phyloP scores from a whole-genome alignment of 345 rosid species.

The Pistacia atlantica region DNA sequence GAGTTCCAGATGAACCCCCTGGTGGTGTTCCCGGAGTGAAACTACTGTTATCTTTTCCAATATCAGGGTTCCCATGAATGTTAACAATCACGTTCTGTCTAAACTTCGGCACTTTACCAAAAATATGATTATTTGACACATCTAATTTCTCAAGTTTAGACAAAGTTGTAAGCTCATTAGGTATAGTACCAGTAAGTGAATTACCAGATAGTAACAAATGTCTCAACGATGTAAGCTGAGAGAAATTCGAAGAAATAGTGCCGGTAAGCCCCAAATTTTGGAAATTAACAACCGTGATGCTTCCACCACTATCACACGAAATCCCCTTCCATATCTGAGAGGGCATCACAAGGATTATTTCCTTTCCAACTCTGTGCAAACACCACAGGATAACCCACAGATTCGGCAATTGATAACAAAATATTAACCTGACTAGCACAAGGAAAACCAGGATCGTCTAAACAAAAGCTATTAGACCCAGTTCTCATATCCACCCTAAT shows the following conservation, averaged over 20 bases:
- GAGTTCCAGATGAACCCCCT: slow-evolving; percentile 2
- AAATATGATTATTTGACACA: slow-evolving; percentile 52
- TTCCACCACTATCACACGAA: slow-evolving; percentile 34
- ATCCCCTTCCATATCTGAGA: slow-evolving; percentile 54
- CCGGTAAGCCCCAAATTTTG: slow-evolving; percentile 58
- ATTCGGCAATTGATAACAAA: slow-evolving; percentile 47
- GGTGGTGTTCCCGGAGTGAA: neutral
- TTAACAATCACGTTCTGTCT: slow-evolving; percentile 29
- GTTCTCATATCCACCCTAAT: slow-evolving; percentile 33
- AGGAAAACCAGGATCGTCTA: slow-evolving; percentile 40
- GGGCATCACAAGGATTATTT: slow-evolving; percentile 55
- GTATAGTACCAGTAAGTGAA: slow-evolving; percentile 51
- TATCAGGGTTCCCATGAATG: slow-evolving; percentile 48
- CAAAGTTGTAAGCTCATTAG: slow-evolving; percentile 50
- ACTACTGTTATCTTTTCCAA: slow-evolving; percentile 39
- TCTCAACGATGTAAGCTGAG: slow-evolving; percentile 36
- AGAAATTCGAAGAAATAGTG: slow-evolving; percentile 52
- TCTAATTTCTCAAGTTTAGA: slow-evolving; percentile 42
- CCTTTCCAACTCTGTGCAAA: slow-evolving; percentile 63
- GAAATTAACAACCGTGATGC: slow-evolving; percentile 49
- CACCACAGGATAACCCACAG: slow-evolving; percentile 55
- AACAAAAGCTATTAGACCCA: slow-evolving; percentile 54
- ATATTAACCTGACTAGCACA: slow-evolving; percentile 53
- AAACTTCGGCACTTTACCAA: slow-evolving; percentile 54
- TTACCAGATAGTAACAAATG: slow-evolving; percentile 48